Evolutionary conservation across 2,329 filamentous ascomycete species (phyloP), one percentile per base, ranked within the genome.

Genomic region (Nemania serpens): DNA sequence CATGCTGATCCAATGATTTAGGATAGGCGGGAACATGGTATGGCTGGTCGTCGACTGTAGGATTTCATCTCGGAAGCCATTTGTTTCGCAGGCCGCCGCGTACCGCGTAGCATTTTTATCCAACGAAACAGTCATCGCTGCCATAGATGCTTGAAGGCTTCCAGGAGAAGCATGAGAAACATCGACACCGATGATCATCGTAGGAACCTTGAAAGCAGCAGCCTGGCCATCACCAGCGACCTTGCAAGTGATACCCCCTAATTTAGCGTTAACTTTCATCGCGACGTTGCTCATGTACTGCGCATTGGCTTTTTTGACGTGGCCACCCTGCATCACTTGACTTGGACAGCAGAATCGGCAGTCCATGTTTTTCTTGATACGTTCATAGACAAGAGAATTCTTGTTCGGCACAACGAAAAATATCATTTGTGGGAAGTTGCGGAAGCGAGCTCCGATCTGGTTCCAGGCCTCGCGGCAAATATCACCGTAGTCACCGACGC

Each of bases 221-320:
- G 71, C 51, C 75, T 71, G 20, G 76, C 46, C 76, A 70, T 69
- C 75, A 53, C 64, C 72, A 39, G 71, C 63, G 9, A 78, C 72
- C 46, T 74, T 80, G 54, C 79, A 88, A 1, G 92, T 97, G 0
- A 86, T 84, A 5, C 95, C 95, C 13, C 95, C 95, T 2, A 99
- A 84, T 79, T 99, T 99, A 3, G 91, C 90, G 69, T 99, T 98
- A 66, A 99, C 87, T 79, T 99, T 99, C 91, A 99, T 95, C 65
- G 88, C 85, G 0, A 99, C 92, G 64, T 99, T 99, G 1, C 91
- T 95, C 70, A 91, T 89, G 76, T 98, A 98, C 70, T 99, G 95
- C 0, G 83, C 83, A 20, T 90, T 86, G 15, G 84, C 85, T 73
- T 89, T 89, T 39, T 78, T 69, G 0, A 94, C 90, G 61, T 96